Percentiles rank a stretch among this genome's conserved stretches.
These are phyloP conservation scores for Xerocomus nothofagi DNA, from an alignment of 1,284 basidiomycete genomes.

Conservation along the genomic window DNA sequence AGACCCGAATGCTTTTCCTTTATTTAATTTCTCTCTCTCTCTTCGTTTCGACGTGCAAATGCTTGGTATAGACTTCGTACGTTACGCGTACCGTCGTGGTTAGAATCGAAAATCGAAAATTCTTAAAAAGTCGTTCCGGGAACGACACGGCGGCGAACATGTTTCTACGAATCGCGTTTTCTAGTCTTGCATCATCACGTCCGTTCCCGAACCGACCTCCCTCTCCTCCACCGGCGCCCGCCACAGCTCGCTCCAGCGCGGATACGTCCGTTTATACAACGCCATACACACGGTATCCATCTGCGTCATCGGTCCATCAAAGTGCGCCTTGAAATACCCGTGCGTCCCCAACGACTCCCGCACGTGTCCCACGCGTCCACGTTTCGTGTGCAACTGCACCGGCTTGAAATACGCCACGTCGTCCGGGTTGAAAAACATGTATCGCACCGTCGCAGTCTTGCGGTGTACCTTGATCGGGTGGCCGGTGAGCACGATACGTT, in stretches of 20 bases:
- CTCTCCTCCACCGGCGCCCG: constrained; percentile 23
- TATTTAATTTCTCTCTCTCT: background rate
- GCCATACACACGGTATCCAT: constrained; percentile 96
- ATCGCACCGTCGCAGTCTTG: constrained; percentile 95
- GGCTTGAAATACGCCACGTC: constrained; percentile 95
- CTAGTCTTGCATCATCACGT: constrained; percentile 28
- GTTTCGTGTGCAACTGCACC: constrained; percentile 91
- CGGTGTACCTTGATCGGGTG: constrained; percentile 98
- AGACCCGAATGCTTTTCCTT: background rate
- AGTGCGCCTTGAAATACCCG: constrained; percentile 97
- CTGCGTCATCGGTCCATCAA: constrained; percentile 93
- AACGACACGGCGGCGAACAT: no score
- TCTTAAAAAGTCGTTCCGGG: no score
- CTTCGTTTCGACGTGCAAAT: background rate
- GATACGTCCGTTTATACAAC: constrained; percentile 89
- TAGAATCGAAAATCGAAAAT: no score
- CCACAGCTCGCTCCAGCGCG: constrained; percentile 74
- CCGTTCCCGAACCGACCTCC: background rate
- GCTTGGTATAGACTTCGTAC: no score
- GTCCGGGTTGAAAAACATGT: constrained; percentile 97
- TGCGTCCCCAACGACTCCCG: constrained; percentile 95
- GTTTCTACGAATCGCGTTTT: no score
- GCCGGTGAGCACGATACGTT: constrained; percentile 91
- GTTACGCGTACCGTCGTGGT: no score
- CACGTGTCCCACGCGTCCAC: constrained; percentile 91